Percentiles rank a stretch among this genome's conserved stretches.
Conservation (phyloP, 2,329 filamentous ascomycete species). For the Chlorencoelia australis region DNA sequence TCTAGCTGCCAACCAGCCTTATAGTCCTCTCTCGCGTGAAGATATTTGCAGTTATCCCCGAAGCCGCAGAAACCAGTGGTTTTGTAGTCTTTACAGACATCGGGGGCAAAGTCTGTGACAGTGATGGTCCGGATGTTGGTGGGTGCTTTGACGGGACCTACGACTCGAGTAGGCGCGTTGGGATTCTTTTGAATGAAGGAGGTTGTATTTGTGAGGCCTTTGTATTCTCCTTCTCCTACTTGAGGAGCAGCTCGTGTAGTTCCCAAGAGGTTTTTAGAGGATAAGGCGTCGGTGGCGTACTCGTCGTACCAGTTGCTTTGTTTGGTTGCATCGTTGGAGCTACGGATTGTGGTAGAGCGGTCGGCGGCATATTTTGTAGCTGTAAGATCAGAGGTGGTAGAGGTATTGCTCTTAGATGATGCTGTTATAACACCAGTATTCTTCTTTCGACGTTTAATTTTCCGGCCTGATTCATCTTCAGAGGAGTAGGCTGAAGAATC, state of each 20-base stretch:
- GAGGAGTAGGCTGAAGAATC: slow-evolving; percentile 49
- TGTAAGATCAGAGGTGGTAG: slow-evolving; percentile 33
- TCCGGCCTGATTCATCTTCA: slow-evolving; percentile 66
- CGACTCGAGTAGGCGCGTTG: slow-evolving; percentile 55
- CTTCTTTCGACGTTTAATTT: slow-evolving; percentile 70
- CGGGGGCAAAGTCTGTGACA: slow-evolving; percentile 79
- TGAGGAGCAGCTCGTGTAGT: slow-evolving; percentile 36
- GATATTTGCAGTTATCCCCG: slow-evolving; percentile 59
- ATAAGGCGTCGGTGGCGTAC: slow-evolving; percentile 32
- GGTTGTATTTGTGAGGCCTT: slow-evolving; percentile 60
- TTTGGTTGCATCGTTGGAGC: slow-evolving; percentile 81
- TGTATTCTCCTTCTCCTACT: slow-evolving; percentile 53
- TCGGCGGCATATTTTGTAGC: slow-evolving; percentile 50
- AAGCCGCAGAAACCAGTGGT: slow-evolving; percentile 49
- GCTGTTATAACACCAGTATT: slow-evolving; percentile 55
- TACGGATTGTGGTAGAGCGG: slow-evolving; percentile 50
- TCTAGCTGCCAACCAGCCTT: slow-evolving; percentile 95
- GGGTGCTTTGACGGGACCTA: slow-evolving; percentile 80
- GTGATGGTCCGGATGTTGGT: slow-evolving; percentile 88
- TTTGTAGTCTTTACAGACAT: slow-evolving; percentile 93
- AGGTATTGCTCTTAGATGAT: slow-evolving; percentile 40
- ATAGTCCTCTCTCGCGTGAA: slow-evolving; percentile 68
- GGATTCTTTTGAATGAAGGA: slow-evolving; percentile 73
- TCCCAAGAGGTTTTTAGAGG: slow-evolving; percentile 46
- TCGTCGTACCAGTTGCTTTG: slow-evolving; percentile 85